These are phyloP conservation scores for Thinopyrum obtusiflorum DNA, from an alignment of 202 grass and related monocot species.

Conservation along the genomic window DNA sequence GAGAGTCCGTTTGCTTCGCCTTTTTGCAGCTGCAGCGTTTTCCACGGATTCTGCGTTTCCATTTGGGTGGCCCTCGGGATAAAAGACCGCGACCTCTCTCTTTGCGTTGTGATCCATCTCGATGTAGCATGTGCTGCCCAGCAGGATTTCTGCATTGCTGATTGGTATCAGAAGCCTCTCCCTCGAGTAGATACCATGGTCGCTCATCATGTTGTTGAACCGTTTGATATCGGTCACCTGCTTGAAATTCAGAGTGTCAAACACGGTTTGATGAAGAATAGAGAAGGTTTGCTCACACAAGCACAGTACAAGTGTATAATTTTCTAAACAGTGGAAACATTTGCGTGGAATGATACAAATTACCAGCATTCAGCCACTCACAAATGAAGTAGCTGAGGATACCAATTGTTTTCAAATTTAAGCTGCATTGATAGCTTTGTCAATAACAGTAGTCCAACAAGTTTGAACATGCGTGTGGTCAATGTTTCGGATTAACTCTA, in stretches of 20 bases:
- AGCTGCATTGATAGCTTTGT: neutral
- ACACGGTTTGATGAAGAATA: neutral
- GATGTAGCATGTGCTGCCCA: constrained; percentile 71
- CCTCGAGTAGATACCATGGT: constrained; percentile 92
- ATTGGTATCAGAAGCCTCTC: constrained; percentile 89
- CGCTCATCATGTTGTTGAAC: constrained; percentile 98
- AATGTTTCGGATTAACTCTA: neutral
- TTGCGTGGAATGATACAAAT: neutral
- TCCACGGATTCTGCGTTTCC: constrained; percentile 18
- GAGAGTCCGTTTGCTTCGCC: constrained; percentile 53
- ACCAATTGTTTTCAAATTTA: neutral
- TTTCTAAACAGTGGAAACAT: neutral
- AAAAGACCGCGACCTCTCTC: no score
- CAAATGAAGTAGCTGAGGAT: neutral
- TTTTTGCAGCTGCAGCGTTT: constrained; percentile 21
- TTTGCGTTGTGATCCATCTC: constrained; percentile 77
- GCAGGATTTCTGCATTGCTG: constrained; percentile 50
- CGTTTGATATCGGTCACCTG: constrained; percentile 83
- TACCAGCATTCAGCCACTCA: neutral
- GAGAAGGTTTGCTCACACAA: neutral
- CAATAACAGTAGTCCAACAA: neutral
- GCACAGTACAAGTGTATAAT: neutral
- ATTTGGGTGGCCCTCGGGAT: constrained; percentile 49
- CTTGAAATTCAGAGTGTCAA: neutral
- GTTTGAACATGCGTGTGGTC: neutral